These are phyloP conservation scores for Rutstroemia sp. DNA, from an alignment of 2,329 filamentous ascomycete species.

Conservation along the genomic window DNA sequence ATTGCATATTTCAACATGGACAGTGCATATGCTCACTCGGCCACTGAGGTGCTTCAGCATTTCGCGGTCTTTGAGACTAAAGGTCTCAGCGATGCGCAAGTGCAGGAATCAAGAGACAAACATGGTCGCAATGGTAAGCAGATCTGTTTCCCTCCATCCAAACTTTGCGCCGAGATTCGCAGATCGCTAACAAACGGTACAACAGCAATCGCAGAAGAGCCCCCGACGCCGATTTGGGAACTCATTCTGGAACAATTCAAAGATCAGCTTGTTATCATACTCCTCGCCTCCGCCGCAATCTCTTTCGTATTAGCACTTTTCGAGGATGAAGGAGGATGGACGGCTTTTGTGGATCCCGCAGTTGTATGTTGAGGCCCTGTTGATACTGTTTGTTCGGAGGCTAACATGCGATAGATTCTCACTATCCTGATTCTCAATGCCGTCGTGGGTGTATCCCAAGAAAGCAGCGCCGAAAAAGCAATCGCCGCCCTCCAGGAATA, in stretches of 20 bases:
- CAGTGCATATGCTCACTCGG: conserved; percentile 52
- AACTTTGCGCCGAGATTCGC: conserved; percentile 11
- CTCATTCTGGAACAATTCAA: conserved; percentile 98
- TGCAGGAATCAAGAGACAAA: conserved; percentile 46
- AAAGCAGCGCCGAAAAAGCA: conserved; percentile 96
- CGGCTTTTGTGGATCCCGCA: conserved; percentile 90
- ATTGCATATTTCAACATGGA: conserved; percentile 41
- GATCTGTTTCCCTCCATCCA: not conserved
- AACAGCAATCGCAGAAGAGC: conserved; percentile 73
- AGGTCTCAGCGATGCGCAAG: conserved; percentile 54
- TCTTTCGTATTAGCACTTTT: conserved; percentile 92
- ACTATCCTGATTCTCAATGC: conserved; percentile 96
- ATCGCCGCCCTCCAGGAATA: conserved; percentile 98
- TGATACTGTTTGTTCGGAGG: not conserved
- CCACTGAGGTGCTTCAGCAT: conserved; percentile 49
- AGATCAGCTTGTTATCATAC: conserved; percentile 92
- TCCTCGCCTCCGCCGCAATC: conserved; percentile 84
- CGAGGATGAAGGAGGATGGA: conserved; percentile 89
- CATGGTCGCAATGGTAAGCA: conserved; percentile 59
- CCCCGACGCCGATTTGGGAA: conserved; percentile 92
- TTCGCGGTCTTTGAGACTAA: conserved; percentile 48
- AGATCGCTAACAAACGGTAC: conserved; percentile 18
- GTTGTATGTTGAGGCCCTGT: conserved; percentile 58
- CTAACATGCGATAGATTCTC: conserved; percentile 58
- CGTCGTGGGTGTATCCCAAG: conserved; percentile 94